These are phyloP conservation scores for Vaccinium darrowii DNA, from an alignment of 148 eudicot genomes.

Conservation along the genomic window DNA sequence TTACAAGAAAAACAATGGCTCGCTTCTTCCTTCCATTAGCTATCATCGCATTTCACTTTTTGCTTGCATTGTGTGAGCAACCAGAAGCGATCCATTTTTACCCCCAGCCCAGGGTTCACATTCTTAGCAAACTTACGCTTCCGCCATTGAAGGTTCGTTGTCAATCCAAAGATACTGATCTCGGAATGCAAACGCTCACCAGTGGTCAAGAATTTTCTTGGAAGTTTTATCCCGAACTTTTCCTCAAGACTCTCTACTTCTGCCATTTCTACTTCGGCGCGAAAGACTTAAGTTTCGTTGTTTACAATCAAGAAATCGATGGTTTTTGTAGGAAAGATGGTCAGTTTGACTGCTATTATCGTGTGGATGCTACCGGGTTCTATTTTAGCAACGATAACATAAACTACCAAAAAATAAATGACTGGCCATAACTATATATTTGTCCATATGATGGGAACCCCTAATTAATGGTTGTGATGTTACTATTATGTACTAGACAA, in stretches of 20 bases:
- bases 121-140: neutral
- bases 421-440: neutral
- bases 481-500: neutral
- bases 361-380: neutral
- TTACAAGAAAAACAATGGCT: neutral
- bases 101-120: neutral
- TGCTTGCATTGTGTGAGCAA: neutral
- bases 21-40: neutral
- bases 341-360: neutral
- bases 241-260: neutral
- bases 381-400: neutral
- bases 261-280: neutral
- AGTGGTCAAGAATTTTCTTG: neutral
- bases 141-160: neutral
- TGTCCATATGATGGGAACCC: neutral
- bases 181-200: neutral
- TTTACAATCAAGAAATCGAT: neutral
- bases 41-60: neutral
- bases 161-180: neutral
- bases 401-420: neutral
- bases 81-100: neutral
- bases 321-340: neutral
- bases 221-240: neutral
- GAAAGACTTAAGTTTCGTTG: neutral
- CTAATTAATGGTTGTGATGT: neutral